Evolutionary conservation across 164 flowering plant genomes (phyloP).

Genomic region (Annona squamosa): DNA sequence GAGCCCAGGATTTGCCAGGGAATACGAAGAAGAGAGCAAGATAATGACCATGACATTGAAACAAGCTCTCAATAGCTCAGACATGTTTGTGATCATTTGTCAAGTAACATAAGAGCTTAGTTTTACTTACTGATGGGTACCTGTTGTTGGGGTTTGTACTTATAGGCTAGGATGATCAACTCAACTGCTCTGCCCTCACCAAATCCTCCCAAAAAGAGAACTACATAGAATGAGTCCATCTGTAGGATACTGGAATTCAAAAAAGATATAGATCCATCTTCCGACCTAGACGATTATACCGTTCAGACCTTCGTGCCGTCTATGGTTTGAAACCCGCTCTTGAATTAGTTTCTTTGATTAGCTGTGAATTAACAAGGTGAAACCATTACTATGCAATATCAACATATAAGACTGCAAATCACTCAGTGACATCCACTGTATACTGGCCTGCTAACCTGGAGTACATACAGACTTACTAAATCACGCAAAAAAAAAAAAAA

Average conservation of each 20-base stretch:
- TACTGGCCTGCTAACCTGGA: too few species aligned
- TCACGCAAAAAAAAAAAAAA: too few species aligned
- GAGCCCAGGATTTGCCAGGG: constrained; percentile 45
- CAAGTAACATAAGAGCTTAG: not conserved
- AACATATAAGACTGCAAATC: too few species aligned
- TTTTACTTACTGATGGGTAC: not conserved
- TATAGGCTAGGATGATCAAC: constrained; percentile 2
- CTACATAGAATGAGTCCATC: constrained; percentile 4
- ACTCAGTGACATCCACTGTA: too few species aligned
- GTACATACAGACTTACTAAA: too few species aligned
- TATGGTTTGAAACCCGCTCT: too few species aligned
- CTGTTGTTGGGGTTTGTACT: not conserved
- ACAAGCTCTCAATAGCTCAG: not conserved
- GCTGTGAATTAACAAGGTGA: too few species aligned
- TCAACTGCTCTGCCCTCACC: constrained; percentile 9
- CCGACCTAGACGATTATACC: too few species aligned
- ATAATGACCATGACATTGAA: constrained; percentile 10
- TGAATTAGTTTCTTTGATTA: too few species aligned
- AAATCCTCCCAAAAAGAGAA: constrained; percentile 6
- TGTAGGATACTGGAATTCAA: not conserved
- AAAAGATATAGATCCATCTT: too few species aligned
- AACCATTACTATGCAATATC: too few species aligned
- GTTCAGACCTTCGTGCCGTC: too few species aligned
- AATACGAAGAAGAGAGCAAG: constrained; percentile 29
- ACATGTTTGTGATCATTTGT: not conserved